These are phyloP conservation scores for Dendrothele bispora DNA, from an alignment of 768 basidiomycete genomes.

Conservation along the genomic window DNA sequence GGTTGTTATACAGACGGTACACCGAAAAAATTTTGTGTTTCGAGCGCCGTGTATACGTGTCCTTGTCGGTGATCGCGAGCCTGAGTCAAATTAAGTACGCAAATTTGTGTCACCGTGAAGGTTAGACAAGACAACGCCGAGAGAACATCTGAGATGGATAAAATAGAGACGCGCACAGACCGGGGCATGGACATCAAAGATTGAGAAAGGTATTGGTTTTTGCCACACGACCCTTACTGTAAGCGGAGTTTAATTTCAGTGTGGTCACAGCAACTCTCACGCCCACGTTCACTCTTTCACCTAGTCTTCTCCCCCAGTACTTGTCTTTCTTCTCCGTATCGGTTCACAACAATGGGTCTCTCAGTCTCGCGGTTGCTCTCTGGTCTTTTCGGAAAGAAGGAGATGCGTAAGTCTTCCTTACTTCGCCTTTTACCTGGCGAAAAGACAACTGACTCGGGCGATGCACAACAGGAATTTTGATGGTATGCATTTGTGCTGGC, in stretches of 20 bases:
- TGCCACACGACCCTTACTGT: too few relatives aligned
- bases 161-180: conserved; percentile 20
- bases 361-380: conserved; percentile 73
- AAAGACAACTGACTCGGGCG: conserved; percentile 19
- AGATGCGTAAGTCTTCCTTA: conserved; percentile 85
- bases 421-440: conserved; percentile 29
- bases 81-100: too few relatives aligned
- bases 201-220: too few relatives aligned
- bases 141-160: background rate
- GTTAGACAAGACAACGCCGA: background rate
- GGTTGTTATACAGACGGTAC: too few relatives aligned
- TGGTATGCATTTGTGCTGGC: conserved; percentile 50
- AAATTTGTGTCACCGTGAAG: too few relatives aligned
- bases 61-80: too few relatives aligned
- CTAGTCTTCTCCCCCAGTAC: conserved; percentile 18
- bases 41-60: too few relatives aligned
- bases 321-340: conserved; percentile 29
- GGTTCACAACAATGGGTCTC: conserved; percentile 67
- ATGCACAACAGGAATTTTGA: conserved; percentile 82
- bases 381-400: conserved; percentile 95
- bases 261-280: conserved; percentile 33
- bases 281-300: conserved; percentile 25
- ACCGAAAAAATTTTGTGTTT: too few relatives aligned
- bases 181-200: conserved; percentile 7
- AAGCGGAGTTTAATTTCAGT: conserved; percentile 45